Percentiles rank a stretch among this genome's conserved stretches.
phyloP scores from a whole-genome alignment of 805 yeast genomes.

The Starmerella scarabaei region DNA sequence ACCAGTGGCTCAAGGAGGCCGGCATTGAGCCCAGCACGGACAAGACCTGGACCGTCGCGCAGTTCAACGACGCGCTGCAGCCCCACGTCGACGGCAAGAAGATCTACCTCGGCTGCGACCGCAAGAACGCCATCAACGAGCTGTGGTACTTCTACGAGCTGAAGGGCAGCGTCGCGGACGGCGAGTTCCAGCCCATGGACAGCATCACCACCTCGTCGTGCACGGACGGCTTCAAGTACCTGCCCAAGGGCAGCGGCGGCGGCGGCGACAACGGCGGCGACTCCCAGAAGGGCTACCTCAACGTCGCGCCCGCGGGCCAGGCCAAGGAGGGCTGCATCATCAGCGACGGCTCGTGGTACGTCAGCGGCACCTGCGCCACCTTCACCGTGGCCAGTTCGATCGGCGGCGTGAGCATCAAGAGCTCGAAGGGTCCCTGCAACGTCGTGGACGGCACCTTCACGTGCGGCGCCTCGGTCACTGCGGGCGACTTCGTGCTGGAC shows the following conservation, averaged over 20 bases:
- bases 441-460: constrained; percentile 24
- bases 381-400: constrained; percentile 45
- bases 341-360: constrained; percentile 74
- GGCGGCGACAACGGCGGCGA: constrained; percentile 24
- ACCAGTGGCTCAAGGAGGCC: constrained; percentile 46
- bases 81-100: constrained; percentile 35
- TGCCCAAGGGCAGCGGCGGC: constrained; percentile 45
- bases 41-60: constrained; percentile 42
- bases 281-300: constrained; percentile 33
- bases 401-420: constrained; percentile 59
- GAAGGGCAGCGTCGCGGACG: constrained; percentile 57
- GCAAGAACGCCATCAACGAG: constrained; percentile 40
- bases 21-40: constrained; percentile 58
- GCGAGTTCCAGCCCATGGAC: constrained; percentile 53
- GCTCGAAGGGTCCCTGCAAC: constrained; percentile 65
- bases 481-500: constrained; percentile 46
- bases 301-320: constrained; percentile 30
- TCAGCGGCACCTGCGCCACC: constrained; percentile 72
- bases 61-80: constrained; percentile 28
- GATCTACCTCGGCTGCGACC: constrained; percentile 48
- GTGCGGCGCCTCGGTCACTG: constrained; percentile 29
- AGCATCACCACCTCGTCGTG: constrained; percentile 42
- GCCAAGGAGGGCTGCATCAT: constrained; percentile 55
- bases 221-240: constrained; percentile 58
- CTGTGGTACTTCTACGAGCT: constrained; percentile 73